phyloP scores from a whole-genome alignment of 345 rosid species.

The Eucalyptus pumila region DNA sequence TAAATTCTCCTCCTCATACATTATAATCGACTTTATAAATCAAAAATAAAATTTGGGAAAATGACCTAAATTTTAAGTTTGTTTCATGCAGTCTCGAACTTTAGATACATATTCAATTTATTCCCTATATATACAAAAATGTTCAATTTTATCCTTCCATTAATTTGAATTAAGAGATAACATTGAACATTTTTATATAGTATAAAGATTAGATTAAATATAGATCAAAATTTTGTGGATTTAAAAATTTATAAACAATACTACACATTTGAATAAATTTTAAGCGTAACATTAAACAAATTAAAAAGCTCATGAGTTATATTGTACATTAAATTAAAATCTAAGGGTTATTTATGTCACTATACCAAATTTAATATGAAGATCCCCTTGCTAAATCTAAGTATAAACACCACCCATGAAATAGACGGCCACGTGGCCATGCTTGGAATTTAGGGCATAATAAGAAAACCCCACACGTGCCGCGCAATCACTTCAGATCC shows the following conservation, averaged over 20 bases:
- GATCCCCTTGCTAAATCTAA: neutral
- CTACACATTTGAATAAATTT: neutral
- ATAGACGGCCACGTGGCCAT: neutral
- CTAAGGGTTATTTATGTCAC: neutral
- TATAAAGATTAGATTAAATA: too few relatives aligned
- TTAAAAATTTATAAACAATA: too few relatives aligned
- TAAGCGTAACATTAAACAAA: too few relatives aligned
- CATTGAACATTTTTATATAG: too few relatives aligned
- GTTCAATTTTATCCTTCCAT: too few relatives aligned
- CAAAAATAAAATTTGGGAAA: neutral
- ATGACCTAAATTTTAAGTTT: neutral
- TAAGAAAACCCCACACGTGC: neutral
- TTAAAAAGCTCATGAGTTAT: too few relatives aligned
- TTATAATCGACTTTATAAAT: neutral
- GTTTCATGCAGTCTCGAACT: accelerated
- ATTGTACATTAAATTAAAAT: too few relatives aligned
- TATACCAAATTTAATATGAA: neutral
- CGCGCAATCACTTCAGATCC: neutral
- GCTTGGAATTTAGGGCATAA: neutral
- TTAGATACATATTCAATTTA: too few relatives aligned
- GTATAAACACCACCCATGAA: neutral
- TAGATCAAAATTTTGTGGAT: too few relatives aligned
- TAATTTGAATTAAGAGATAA: too few relatives aligned
- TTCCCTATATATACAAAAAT: too few relatives aligned
- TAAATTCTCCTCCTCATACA: neutral